Conservation (phyloP, 2,329 filamentous ascomycete species). For the Amesomyces nigricolor region DNA sequence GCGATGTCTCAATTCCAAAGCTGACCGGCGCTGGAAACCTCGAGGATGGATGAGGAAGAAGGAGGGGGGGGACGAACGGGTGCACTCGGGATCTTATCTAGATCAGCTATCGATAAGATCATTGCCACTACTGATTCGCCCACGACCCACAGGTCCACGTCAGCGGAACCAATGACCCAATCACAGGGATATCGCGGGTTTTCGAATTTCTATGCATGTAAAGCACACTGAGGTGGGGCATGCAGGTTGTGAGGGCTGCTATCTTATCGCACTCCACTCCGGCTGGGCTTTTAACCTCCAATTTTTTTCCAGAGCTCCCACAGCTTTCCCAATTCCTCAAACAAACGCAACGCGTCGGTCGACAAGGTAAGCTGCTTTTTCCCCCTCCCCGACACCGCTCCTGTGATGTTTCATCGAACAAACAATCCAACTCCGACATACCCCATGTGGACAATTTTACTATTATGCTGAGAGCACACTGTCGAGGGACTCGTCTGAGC, state of each 20-base stretch:
- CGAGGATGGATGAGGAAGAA: conserved; percentile 9
- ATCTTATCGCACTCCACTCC: conserved; percentile 22
- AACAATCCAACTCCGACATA: conserved; percentile 61
- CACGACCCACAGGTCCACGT: too few relatives aligned
- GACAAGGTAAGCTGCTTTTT: conserved; percentile 27
- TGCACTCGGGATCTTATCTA: conserved; percentile 24
- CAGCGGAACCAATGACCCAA: too few relatives aligned
- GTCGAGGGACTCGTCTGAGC: conserved; percentile 17
- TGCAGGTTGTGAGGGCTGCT: neutral
- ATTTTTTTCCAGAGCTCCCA: conserved; percentile 23
- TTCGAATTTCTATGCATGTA: conserved; percentile 3
- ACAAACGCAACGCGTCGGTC: conserved; percentile 13
- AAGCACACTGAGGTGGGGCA: neutral
- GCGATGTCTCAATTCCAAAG: conserved; percentile 15
- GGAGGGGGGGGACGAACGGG: conserved; percentile 14
- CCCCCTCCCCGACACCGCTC: conserved; percentile 24
- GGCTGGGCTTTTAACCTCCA: conserved; percentile 20
- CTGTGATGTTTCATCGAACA: conserved; percentile 41
- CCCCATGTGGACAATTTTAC: conserved; percentile 49
- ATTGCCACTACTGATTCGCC: conserved; percentile 12
- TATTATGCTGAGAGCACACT: conserved; percentile 51
- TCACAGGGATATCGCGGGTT: too few relatives aligned
- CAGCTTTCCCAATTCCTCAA: conserved; percentile 21
- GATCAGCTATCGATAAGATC: conserved; percentile 22
- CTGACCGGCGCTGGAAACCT: conserved; percentile 1